Evolutionary conservation across 2,329 filamentous ascomycete genomes (phyloP).

Genomic region (Aspergillus chevalieri): DNA sequence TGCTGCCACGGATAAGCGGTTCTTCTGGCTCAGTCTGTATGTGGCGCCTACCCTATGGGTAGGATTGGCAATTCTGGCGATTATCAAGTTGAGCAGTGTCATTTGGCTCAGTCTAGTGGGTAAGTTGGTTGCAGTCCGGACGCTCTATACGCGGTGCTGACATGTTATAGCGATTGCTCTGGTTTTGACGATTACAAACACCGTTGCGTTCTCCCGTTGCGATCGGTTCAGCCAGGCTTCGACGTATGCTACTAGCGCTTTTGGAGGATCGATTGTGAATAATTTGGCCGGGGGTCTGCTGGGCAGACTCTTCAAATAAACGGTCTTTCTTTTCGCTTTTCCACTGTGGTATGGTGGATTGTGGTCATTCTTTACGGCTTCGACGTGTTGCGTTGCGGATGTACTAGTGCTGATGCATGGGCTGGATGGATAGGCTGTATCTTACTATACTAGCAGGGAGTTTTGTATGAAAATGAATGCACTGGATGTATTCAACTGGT

Average conservation of each 20-base stretch:
- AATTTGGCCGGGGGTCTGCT: conserved; percentile 52
- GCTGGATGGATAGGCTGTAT: not conserved
- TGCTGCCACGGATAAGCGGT: conserved; percentile 45
- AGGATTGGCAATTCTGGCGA: conserved; percentile 42
- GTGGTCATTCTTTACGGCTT: not conserved
- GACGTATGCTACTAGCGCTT: conserved; percentile 50
- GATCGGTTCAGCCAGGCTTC: conserved; percentile 53
- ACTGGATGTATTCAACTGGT: not conserved
- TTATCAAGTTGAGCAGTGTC: conserved; percentile 40
- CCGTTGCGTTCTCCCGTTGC: conserved; percentile 47
- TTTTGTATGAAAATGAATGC: not conserved
- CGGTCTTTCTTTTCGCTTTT: not conserved
- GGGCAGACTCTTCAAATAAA: conserved; percentile 48
- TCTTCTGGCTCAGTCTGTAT: conserved; percentile 49
- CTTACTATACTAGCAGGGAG: not conserved
- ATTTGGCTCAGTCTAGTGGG: conserved; percentile 49
- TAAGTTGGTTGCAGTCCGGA: conserved; percentile 23
- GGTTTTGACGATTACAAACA: conserved; percentile 47
- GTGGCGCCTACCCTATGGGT: conserved; percentile 45
- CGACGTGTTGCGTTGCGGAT: not conserved
- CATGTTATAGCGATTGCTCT: conserved; percentile 40
- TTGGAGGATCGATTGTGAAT: conserved; percentile 50
- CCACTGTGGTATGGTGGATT: not conserved
- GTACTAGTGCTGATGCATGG: not conserved
- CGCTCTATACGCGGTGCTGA: not conserved